Conservation (phyloP, 306 rosid species). For the Sindora glabra region DNA sequence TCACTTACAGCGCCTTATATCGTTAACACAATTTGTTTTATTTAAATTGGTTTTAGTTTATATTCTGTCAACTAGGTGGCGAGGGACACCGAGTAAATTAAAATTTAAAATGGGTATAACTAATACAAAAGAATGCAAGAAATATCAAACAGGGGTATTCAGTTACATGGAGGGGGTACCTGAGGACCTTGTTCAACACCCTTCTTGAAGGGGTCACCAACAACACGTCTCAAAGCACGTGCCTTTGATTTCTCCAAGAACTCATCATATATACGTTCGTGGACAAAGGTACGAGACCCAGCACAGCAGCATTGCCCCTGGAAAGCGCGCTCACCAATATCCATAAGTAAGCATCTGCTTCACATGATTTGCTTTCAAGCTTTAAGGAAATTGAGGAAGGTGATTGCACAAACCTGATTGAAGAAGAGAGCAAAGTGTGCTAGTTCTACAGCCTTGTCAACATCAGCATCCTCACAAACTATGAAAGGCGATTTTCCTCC, state of each 20-base stretch:
- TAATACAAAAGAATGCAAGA: too few relatives aligned
- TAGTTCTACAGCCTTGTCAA: conserved; percentile 71
- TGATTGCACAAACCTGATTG: conserved; percentile 58
- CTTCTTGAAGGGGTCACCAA: conserved; percentile 91
- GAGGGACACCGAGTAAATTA: too few relatives aligned
- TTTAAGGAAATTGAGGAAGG: background rate
- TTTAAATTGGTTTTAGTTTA: too few relatives aligned
- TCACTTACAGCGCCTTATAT: too few relatives aligned
- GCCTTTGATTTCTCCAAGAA: conserved; percentile 81
- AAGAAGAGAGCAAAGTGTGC: conserved; percentile 92
- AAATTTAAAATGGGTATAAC: too few relatives aligned
- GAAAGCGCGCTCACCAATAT: background rate
- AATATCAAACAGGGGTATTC: too few relatives aligned
- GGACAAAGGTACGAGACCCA: conserved; percentile 91
- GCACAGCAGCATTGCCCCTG: conserved; percentile 98
- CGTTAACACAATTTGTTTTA: too few relatives aligned
- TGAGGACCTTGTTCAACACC: conserved; percentile 98
- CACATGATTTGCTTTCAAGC: background rate
- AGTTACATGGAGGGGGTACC: conserved; percentile 39
- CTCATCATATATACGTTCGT: conserved; percentile 78
- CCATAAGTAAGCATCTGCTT: background rate
- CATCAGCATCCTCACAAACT: conserved; percentile 73
- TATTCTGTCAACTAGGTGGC: too few relatives aligned
- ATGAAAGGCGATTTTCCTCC: conserved; percentile 98
- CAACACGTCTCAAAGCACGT: conserved; percentile 68